Percentiles rank a stretch among this genome's conserved stretches.
Conservation (phyloP, 352 stramenopile species). For the Vaucheria bursata region DNA sequence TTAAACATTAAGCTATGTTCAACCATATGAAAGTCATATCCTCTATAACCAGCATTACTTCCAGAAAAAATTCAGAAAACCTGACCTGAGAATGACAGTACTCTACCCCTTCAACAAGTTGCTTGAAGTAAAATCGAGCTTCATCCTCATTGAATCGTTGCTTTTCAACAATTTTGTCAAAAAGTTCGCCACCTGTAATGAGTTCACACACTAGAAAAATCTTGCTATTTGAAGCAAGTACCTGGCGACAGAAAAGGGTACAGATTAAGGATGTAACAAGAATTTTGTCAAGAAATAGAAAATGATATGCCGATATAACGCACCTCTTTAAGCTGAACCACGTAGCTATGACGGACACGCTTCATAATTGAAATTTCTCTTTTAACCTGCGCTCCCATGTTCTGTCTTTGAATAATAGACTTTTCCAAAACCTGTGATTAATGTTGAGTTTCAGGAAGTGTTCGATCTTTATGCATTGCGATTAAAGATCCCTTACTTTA, state of each 20-base stretch:
- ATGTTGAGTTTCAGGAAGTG: neutral
- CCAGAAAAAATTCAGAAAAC: no score
- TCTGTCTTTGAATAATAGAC: conserved; percentile 95
- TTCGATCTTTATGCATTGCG: neutral
- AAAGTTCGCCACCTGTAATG: conserved; percentile 76
- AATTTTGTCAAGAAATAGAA: neutral
- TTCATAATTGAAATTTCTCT: conserved; percentile 98
- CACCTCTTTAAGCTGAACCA: conserved; percentile 72
- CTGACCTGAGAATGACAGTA: conserved; percentile 79
- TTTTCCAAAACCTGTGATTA: conserved; percentile 72
- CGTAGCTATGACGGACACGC: conserved; percentile 69
- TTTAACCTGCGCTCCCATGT: conserved; percentile 95
- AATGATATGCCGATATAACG: conserved; percentile 20
- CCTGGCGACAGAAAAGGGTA: conserved; percentile 53
- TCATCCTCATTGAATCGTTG: conserved; percentile 85
- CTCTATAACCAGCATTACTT: no score
- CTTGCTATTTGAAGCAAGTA: conserved; percentile 85
- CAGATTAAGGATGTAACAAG: neutral
- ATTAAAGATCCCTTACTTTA: conserved; percentile 63
- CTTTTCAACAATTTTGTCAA: conserved; percentile 88
- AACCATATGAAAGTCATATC: no score
- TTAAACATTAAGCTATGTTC: no score
- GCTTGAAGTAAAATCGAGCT: conserved; percentile 93
- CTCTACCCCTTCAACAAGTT: conserved; percentile 87
- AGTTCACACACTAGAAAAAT: conserved; percentile 80